These are phyloP conservation scores for Lepidium sativum DNA, from an alignment of 345 rosid species.

Conservation along the genomic window DNA sequence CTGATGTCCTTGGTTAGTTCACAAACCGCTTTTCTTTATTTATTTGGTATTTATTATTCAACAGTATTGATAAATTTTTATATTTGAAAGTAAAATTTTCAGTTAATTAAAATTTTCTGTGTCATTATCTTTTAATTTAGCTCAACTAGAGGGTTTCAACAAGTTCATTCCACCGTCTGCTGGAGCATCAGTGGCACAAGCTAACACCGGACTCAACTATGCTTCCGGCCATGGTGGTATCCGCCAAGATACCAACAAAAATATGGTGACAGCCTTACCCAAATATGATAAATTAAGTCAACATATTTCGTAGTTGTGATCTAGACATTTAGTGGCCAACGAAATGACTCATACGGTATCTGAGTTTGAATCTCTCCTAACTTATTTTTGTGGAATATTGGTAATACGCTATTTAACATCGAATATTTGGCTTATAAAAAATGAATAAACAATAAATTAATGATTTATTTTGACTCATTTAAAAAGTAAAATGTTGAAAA, in stretches of 20 bases:
- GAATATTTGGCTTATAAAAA: too few species aligned
- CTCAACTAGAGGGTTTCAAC: slow-evolving; percentile 35
- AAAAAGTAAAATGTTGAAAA: too few species aligned
- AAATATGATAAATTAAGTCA: too few species aligned
- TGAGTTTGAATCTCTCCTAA: too few species aligned
- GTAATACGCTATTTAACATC: too few species aligned
- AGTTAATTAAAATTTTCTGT: neutral
- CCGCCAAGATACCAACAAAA: slow-evolving; percentile 37
- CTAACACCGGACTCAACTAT: slow-evolving; percentile 44
- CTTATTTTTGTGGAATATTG: too few species aligned
- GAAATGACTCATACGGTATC: too few species aligned
- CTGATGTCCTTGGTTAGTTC: slow-evolving; percentile 44
- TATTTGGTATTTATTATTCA: neutral
- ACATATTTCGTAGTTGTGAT: too few species aligned
- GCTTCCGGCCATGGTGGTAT: slow-evolving; percentile 72
- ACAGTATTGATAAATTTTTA: neutral
- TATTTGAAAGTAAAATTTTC: neutral
- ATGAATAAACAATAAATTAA: too few species aligned
- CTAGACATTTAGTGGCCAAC: too few species aligned
- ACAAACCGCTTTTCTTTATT: neutral
- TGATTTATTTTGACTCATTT: too few species aligned
- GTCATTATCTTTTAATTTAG: slow-evolving; percentile 16
- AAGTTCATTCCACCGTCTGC: slow-evolving; percentile 34
- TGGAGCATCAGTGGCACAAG: slow-evolving; percentile 15
- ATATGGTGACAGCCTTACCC: slow-evolving; percentile 26